These are phyloP conservation scores for Magnaporthales sp. DNA, from an alignment of 2,329 filamentous ascomycete genomes.

Conservation along the genomic window DNA sequence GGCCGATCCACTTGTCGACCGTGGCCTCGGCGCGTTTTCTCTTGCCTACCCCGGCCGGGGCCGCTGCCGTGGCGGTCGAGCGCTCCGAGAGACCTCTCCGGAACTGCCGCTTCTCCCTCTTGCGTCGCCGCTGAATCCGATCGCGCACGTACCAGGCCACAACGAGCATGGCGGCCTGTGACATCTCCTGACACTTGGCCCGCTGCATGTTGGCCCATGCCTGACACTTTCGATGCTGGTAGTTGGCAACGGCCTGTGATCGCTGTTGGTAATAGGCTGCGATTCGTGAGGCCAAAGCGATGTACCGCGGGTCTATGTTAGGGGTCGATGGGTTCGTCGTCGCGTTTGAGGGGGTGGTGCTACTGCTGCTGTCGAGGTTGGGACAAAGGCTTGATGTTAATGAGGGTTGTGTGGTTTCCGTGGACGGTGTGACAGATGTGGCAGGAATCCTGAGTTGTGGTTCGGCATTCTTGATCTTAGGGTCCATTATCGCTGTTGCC, in stretches of 20 bases:
- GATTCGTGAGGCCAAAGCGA: conserved; percentile 37
- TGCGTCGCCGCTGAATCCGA: conserved; percentile 32
- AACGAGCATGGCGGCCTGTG: conserved; percentile 38
- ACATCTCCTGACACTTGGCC: conserved; percentile 38
- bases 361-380: conserved; percentile 7
- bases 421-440: neutral
- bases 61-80: conserved; percentile 10
- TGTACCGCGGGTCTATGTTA: conserved; percentile 29
- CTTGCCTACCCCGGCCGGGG: conserved; percentile 13
- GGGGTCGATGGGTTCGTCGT: conserved; percentile 7
- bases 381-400: conserved; percentile 6
- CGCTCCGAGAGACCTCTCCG: conserved; percentile 27
- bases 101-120: conserved; percentile 31
- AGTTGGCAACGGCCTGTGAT: conserved; percentile 35
- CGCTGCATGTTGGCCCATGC: conserved; percentile 37
- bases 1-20: conserved; percentile 34
- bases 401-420: conserved; percentile 2
- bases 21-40: conserved; percentile 24
- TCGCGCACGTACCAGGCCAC: conserved; percentile 42
- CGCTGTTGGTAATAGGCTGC: conserved; percentile 40
- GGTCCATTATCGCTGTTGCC: neutral
- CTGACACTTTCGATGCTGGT: conserved; percentile 38
- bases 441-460: neutral
- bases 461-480: neutral
- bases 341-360: conserved; percentile 3